A percentile compares a stretch with the other conserved stretches of the same genome.
These are phyloP conservation scores for Boletus nobilissimus DNA, from an alignment of 1,284 basidiomycete species.

Conservation along the genomic window DNA sequence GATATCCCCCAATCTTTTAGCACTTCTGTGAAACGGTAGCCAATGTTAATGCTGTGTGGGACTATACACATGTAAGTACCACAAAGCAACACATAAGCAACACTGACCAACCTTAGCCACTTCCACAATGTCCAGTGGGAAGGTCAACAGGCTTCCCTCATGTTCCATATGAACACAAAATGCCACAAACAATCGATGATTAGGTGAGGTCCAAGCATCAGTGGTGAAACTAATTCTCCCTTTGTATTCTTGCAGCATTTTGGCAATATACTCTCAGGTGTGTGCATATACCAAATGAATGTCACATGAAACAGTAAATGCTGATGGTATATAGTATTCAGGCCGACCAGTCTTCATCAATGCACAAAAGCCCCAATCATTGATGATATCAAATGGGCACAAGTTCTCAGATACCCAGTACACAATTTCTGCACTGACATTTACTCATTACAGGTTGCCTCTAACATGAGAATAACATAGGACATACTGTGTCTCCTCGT, in stretches of 20 bases:
- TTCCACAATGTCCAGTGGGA: not conserved
- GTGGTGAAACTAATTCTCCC: constrained; percentile 1
- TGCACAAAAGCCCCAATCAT: not conserved
- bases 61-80: not conserved
- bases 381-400: not conserved
- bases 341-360: too few relatives aligned
- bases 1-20: too few relatives aligned
- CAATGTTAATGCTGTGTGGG: not conserved
- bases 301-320: not conserved
- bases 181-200: not conserved
- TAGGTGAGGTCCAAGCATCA: not conserved
- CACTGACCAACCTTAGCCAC: not conserved
- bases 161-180: not conserved
- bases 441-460: not conserved
- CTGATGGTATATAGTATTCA: not conserved
- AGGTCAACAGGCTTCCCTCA: not conserved
- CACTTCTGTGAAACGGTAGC: too few relatives aligned
- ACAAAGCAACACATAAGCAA: not conserved
- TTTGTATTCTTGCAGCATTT: not conserved
- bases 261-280: not conserved
- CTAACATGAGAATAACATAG: not conserved
- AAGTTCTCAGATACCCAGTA: not conserved
- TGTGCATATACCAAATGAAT: not conserved
- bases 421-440: not conserved
- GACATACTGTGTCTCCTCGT: not conserved